Evolutionary conservation across 2,329 filamentous ascomycete genomes (phyloP).

Genomic region (Hymenoscyphus infarciens): DNA sequence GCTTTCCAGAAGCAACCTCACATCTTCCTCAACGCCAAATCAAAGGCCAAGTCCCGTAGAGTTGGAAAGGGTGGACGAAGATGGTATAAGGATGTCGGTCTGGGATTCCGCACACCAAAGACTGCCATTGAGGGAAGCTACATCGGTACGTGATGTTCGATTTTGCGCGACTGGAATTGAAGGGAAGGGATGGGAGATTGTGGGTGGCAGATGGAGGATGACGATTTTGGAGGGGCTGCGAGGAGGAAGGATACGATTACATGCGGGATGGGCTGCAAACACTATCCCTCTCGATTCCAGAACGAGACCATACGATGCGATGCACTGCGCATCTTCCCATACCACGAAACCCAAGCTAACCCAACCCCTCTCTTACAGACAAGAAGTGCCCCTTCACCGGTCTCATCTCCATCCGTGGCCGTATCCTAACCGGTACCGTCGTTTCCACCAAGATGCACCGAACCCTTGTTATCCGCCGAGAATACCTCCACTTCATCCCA

Average conservation of each 20-base stretch:
- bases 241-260: not conserved
- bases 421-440: conserved; percentile 99
- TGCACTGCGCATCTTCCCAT: not conserved
- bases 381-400: conserved; percentile 99
- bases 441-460: conserved; percentile 99
- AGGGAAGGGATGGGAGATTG: conserved; percentile 1
- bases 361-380: conserved; percentile 57
- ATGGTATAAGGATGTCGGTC: conserved; percentile 99
- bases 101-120: conserved; percentile 99
- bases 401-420: conserved; percentile 98
- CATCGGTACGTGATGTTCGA: conserved; percentile 74
- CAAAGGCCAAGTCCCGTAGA: conserved; percentile 77
- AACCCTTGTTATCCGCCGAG: conserved; percentile 97
- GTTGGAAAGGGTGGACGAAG: conserved; percentile 86
- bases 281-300: not conserved
- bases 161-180: not conserved
- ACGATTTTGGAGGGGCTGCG: not conserved
- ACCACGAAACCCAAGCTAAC: not conserved
- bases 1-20: conserved; percentile 99
- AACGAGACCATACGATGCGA: not conserved
- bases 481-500: conserved; percentile 99
- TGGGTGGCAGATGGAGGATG: conserved; percentile 1
- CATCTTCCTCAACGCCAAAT: conserved; percentile 99
- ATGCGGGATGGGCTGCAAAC: not conserved
- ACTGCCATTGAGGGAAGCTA: conserved; percentile 97